Conservation (phyloP, 805 yeast genomes). For the Candida suzukii region DNA sequence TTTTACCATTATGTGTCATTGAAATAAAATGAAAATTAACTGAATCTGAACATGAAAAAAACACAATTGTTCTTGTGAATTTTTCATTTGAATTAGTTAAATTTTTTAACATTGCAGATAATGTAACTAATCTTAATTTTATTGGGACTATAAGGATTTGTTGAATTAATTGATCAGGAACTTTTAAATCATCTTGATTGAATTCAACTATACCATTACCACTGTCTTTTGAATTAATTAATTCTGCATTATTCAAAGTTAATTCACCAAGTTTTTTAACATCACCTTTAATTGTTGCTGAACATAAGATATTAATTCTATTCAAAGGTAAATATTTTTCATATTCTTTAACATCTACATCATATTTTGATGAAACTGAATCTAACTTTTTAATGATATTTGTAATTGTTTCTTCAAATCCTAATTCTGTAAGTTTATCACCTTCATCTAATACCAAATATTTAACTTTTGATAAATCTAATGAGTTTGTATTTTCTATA, state of each 20-base stretch:
- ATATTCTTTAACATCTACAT: no score
- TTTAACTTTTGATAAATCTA: conserved; percentile 67
- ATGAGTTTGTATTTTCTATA: conserved; percentile 76
- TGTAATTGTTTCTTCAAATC: conserved; percentile 89
- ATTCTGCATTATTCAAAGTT: conserved; percentile 65
- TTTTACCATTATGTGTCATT: conserved; percentile 54
- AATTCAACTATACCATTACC: conserved; percentile 22
- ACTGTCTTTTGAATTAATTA: conserved; percentile 38
- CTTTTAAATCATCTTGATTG: conserved; percentile 28
- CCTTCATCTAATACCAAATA: conserved; percentile 96
- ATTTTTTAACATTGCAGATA: conserved; percentile 58
- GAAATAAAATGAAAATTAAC: conserved; percentile 86
- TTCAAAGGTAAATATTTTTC: conserved; percentile 58
- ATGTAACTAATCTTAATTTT: conserved; percentile 76
- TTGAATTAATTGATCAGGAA: conserved; percentile 89
- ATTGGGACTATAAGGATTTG: conserved; percentile 84
- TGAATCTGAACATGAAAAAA: conserved; percentile 92
- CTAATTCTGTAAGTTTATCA: conserved; percentile 90
- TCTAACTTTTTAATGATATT: conserved; percentile 61
- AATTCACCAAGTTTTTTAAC: conserved; percentile 78
- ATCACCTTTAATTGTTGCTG: conserved; percentile 84
- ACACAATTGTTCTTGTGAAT: conserved; percentile 63
- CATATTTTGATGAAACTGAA: no score
- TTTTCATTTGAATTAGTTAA: conserved; percentile 28
- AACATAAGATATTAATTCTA: conserved; percentile 78